Evolutionary conservation across 192 early-diverging fungal species (phyloP).

Genomic region (Backusella luteola): DNA sequence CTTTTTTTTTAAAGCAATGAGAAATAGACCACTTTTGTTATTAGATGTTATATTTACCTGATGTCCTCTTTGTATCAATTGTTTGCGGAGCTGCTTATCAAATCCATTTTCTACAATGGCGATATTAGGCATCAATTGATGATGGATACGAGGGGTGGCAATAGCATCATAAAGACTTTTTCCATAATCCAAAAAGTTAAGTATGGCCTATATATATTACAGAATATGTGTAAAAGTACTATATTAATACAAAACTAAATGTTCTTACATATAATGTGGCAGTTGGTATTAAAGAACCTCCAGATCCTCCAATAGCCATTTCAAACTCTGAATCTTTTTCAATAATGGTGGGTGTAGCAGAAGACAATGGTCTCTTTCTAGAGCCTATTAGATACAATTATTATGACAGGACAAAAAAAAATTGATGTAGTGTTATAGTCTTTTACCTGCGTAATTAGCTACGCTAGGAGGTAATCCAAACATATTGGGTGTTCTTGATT

Average conservation of each 20-base stretch:
- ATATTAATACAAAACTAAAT: not conserved
- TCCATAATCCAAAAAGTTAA: slow-evolving; percentile 75
- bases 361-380: slow-evolving; percentile 81
- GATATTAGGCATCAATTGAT: slow-evolving; percentile 86
- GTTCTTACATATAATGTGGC: slow-evolving; percentile 54
- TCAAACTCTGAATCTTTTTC: slow-evolving; percentile 64
- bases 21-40: not conserved
- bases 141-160: slow-evolving; percentile 75
- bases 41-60: slow-evolving; percentile 9
- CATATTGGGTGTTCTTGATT: slow-evolving; percentile 49
- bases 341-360: slow-evolving; percentile 62
- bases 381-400: slow-evolving; percentile 49
- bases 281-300: slow-evolving; percentile 85
- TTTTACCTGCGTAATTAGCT: slow-evolving; percentile 67
- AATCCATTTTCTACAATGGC: slow-evolving; percentile 50
- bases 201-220: slow-evolving; percentile 51
- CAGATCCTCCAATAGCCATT: slow-evolving; percentile 79
- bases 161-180: slow-evolving; percentile 69
- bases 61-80: slow-evolving; percentile 32
- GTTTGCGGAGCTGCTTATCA: slow-evolving; percentile 26
- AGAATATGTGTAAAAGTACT: not conserved
- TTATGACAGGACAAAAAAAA: not conserved
- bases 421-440: not conserved
- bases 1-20: not conserved
- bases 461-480: slow-evolving; percentile 84